Evolutionary conservation across 202 grass and related monocot genomes (phyloP).

Genomic region (Zizania palustris): DNA sequence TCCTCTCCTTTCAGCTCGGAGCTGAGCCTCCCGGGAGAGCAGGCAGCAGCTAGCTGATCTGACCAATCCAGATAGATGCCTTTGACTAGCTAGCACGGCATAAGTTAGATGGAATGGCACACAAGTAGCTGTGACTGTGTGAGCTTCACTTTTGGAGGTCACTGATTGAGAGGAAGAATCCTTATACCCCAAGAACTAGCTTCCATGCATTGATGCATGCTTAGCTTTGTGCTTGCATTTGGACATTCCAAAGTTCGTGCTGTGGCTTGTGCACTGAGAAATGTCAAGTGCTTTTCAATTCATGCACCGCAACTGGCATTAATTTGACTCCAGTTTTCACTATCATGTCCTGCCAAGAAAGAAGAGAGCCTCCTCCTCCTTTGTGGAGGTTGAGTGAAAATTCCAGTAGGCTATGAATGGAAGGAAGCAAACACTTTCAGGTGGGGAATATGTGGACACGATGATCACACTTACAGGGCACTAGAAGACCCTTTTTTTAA

Average conservation of each 20-base stretch:
- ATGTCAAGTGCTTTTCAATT: constrained; percentile 12
- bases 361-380: constrained; percentile 2
- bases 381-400: constrained; percentile 13
- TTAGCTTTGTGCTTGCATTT: background rate
- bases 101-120: constrained; percentile 7
- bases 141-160: constrained; percentile 45
- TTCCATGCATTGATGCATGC: background rate
- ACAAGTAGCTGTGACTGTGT: constrained; percentile 32
- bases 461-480: constrained; percentile 45
- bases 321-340: constrained; percentile 22
- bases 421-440: constrained; percentile 17
- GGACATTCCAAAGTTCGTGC: constrained; percentile 26
- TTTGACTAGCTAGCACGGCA: constrained; percentile 44
- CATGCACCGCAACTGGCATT: background rate
- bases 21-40: background rate
- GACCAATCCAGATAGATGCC: constrained; percentile 32
- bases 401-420: background rate
- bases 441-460: constrained; percentile 43
- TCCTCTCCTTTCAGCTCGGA: constrained; percentile 31
- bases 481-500: background rate
- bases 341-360: background rate
- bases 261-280: constrained; percentile 9
- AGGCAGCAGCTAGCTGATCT: background rate
- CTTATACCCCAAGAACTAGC: constrained; percentile 20
- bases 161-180: constrained; percentile 41